Evolutionary conservation across 768 basidiomycete genomes (phyloP).

Genomic region (Galerina marginata): DNA sequence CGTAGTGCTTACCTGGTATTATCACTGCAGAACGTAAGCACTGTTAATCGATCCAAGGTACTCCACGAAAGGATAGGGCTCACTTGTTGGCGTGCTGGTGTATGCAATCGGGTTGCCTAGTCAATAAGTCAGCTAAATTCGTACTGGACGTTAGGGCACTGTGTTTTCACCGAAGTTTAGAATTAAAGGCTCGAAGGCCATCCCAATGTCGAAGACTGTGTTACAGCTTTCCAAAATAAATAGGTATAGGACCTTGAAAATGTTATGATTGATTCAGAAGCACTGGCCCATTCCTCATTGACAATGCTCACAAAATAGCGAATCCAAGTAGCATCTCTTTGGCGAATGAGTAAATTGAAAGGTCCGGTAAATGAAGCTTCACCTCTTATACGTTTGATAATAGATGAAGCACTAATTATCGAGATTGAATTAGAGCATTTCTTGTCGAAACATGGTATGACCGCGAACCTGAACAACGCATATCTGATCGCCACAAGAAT

Average conservation of each 20-base stretch:
- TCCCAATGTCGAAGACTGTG: slow-evolving; percentile 38
- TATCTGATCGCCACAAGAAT: slow-evolving; percentile 22
- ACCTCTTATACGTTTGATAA: slow-evolving; percentile 42
- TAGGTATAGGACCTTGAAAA: slow-evolving; percentile 35
- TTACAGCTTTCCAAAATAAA: slow-evolving; percentile 42
- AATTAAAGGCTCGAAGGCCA: slow-evolving; percentile 46
- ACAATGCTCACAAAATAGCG: slow-evolving; percentile 39
- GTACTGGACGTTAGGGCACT: too few species aligned
- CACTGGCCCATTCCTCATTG: too few species aligned
- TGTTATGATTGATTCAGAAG: not conserved
- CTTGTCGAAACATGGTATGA: not conserved
- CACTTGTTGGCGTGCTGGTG: slow-evolving; percentile 35
- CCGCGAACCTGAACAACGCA: slow-evolving; percentile 26
- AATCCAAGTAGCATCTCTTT: slow-evolving; percentile 40
- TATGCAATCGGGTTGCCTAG: slow-evolving; percentile 25
- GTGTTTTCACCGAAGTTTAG: slow-evolving; percentile 36
- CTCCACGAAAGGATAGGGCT: slow-evolving; percentile 9
- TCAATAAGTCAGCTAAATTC: not conserved
- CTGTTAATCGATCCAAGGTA: not conserved
- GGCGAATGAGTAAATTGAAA: not conserved
- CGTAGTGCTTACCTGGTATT: slow-evolving; percentile 6
- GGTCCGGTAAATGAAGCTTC: not conserved
- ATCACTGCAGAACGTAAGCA: slow-evolving; percentile 8
- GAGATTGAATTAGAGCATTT: not conserved
- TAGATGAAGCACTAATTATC: slow-evolving; percentile 35